Conservation (phyloP, 768 basidiomycete species). For the Hygrophorus russula region DNA sequence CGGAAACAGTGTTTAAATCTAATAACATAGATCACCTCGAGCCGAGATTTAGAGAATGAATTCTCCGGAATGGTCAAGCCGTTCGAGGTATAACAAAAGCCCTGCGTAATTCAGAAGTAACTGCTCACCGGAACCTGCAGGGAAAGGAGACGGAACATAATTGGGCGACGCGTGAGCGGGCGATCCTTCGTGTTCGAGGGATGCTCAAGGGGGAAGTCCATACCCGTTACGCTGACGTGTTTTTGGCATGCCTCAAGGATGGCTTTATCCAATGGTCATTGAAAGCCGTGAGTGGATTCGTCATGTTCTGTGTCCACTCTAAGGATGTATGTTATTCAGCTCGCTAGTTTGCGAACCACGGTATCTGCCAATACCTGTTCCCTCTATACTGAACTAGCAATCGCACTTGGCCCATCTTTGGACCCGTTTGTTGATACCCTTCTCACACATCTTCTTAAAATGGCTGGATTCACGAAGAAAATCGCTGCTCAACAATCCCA, state of each 20-base stretch:
- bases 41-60: constrained; percentile 76
- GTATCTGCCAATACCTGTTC: constrained; percentile 70
- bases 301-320: background rate
- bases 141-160: constrained; percentile 98
- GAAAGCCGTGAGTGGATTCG: constrained; percentile 56
- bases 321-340: constrained; percentile 28
- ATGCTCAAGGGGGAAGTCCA: constrained; percentile 86
- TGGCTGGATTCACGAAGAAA: constrained; percentile 91
- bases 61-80: constrained; percentile 67
- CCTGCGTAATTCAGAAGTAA: constrained; percentile 1
- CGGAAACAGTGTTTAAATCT: constrained; percentile 1
- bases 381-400: constrained; percentile 66
- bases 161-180: constrained; percentile 75
- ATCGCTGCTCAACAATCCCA: constrained; percentile 84
- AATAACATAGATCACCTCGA: constrained; percentile 60
- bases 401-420: constrained; percentile 50
- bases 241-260: constrained; percentile 63
- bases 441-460: constrained; percentile 65
- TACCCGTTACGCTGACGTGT: constrained; percentile 59
- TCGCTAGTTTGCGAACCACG: constrained; percentile 84
- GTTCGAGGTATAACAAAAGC: constrained; percentile 59
- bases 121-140: constrained; percentile 23
- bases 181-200: constrained; percentile 69
- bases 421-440: constrained; percentile 76
- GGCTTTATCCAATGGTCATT: constrained; percentile 73